Evolutionary conservation across 139 green algal species (phyloP), one percentile per base, ranked within the genome.

Genomic region (Chlorokybus atmophyticus): DNA sequence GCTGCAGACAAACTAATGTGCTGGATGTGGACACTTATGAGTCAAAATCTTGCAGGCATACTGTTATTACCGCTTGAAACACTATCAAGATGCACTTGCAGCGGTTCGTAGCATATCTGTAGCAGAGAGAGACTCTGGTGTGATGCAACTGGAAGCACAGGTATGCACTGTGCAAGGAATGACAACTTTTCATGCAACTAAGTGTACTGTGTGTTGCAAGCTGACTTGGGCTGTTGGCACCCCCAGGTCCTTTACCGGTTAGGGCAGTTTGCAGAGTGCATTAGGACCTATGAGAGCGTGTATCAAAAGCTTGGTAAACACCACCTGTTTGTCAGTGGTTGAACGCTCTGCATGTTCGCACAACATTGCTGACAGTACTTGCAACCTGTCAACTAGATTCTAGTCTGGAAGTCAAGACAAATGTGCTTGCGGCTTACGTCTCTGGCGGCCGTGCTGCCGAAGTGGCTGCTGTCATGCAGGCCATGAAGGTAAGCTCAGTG

Each of bases 211-310:
- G n/a, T n/a, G n/a, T n/a, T n/a, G n/a, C n/a, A n/a, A n/a, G n/a
- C n/a, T n/a, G n/a, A n/a, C n/a, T n/a, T n/a, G n/a, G n/a, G n/a
- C n/a, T n/a, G n/a, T n/a, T n/a, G n/a, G n/a, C n/a, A n/a, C n/a
- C n/a, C n/a, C 1, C 85, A 94, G 74, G 68, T 94, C 41, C 68
- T 88, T 38, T 90, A 88, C 64, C 72, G 84, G 25, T 44, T 88
- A 35, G 83, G 80, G 29, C 24, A 74, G 29, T 67, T 55, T 60
- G 55, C 64, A 27, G 64, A 79, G 26, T 82, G 77, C 60, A 67
- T 67, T 28, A 8, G 10, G 10, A 25, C 26, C 40, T 67, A 62
- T 30, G 59, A 85, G 74, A 17, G 47, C 7, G 3, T 44, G 38
- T 8, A 10, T 53, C 7, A 21, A n/a, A 31, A 7, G n/a, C 47